Conservation (phyloP, 176 grass and related monocot species). For the Leersia perrieri region DNA sequence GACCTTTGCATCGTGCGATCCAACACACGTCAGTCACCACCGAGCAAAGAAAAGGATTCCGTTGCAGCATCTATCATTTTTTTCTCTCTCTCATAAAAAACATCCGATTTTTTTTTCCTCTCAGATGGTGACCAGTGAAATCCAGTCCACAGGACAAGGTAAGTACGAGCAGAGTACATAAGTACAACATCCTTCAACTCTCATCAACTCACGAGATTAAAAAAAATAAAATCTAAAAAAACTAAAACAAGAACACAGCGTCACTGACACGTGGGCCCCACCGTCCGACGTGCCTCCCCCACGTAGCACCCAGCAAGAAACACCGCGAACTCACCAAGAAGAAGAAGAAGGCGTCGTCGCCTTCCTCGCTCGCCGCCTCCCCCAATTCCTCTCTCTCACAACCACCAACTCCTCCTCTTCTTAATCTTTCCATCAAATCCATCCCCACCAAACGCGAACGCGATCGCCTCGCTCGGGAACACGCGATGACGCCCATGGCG, state of each 20-base stretch:
- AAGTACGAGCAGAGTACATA: too few relatives aligned
- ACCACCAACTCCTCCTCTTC: neutral
- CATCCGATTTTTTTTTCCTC: too few relatives aligned
- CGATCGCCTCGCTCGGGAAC: neutral
- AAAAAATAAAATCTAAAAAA: neutral
- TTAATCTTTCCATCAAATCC: too few relatives aligned
- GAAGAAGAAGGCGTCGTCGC: neutral
- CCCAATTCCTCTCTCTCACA: neutral
- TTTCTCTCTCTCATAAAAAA: too few relatives aligned
- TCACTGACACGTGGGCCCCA: neutral
- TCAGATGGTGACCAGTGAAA: too few relatives aligned
- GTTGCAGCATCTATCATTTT: neutral
- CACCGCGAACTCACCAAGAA: too few relatives aligned
- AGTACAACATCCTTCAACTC: neutral
- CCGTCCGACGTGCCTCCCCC: neutral
- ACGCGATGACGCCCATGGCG: neutral
- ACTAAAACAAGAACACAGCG: neutral
- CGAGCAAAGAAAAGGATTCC: neutral
- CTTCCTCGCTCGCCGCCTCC: conserved; percentile 37
- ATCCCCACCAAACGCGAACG: too few relatives aligned
- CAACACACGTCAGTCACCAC: neutral
- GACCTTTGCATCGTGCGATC: neutral
- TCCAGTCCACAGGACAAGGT: too few relatives aligned
- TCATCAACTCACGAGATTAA: neutral
- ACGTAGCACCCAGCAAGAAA: conserved; percentile 17